These are phyloP conservation scores for Neckera pumila DNA, from an alignment of 225 moss, liverwort and hornwort genomes.

Conservation along the genomic window DNA sequence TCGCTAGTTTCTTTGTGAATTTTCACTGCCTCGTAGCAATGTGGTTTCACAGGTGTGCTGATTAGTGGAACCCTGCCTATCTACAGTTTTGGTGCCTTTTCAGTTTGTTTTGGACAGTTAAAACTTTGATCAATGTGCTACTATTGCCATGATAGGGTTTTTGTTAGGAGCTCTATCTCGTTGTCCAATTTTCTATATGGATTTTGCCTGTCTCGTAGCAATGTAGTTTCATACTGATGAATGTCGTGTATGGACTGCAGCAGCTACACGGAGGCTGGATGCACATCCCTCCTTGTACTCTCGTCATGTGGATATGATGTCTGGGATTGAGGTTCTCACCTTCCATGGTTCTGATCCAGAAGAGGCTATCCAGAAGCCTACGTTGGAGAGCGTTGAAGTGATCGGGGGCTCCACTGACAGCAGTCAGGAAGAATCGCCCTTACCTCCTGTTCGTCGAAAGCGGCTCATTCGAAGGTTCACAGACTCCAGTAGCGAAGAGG, in stretches of 20 bases:
- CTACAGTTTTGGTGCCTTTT: neutral
- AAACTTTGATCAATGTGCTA: neutral
- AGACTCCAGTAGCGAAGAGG: constrained; percentile 31
- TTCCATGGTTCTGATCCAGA: constrained; percentile 7
- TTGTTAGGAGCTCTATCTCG: neutral
- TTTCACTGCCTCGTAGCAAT: neutral
- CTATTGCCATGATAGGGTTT: neutral
- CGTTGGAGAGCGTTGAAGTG: neutral
- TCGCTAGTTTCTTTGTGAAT: neutral
- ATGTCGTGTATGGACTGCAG: constrained; percentile 1
- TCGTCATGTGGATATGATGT: constrained; percentile 20
- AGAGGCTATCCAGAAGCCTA: constrained; percentile 24
- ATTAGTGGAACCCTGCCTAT: neutral
- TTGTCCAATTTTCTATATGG: neutral
- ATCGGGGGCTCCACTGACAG: neutral
- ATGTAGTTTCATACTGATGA: neutral
- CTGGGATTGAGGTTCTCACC: constrained; percentile 17
- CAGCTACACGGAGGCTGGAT: constrained; percentile 20
- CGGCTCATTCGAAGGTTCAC: constrained; percentile 23
- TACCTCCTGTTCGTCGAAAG: constrained; percentile 40
- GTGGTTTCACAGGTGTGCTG: neutral
- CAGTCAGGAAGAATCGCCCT: constrained; percentile 31
- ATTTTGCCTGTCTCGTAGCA: neutral
- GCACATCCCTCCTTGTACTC: constrained; percentile 18
- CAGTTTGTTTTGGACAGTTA: neutral